Evolutionary conservation across 2,329 filamentous ascomycete genomes (phyloP).

Genomic region (Aspergillus niger): DNA sequence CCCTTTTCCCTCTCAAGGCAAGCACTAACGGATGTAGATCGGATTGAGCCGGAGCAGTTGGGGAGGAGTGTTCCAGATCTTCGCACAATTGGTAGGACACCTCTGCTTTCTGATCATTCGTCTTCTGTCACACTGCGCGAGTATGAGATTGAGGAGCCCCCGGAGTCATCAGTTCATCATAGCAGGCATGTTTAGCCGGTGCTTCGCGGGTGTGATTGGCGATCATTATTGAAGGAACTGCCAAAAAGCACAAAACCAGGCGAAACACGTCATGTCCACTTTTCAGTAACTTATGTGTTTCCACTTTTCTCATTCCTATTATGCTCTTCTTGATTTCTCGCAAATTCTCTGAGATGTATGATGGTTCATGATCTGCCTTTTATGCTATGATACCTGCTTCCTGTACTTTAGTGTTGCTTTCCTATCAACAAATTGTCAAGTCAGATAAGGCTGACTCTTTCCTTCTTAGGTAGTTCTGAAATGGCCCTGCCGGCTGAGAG

Average conservation of each 20-base stretch:
- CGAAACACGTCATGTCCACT: neutral
- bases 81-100: constrained; percentile 36
- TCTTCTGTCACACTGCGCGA: constrained; percentile 34
- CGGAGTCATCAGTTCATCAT: constrained; percentile 13
- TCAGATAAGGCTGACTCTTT: constrained; percentile 39
- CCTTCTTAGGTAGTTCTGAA: constrained; percentile 34
- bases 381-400: neutral
- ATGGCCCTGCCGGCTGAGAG: constrained; percentile 27
- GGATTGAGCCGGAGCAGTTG: constrained; percentile 13
- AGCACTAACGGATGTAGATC: constrained; percentile 13
- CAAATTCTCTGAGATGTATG: too few species aligned
- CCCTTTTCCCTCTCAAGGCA: constrained; percentile 5
- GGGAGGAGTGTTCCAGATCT: constrained; percentile 31
- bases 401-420: constrained; percentile 20
- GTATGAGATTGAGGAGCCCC: constrained; percentile 44
- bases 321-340: too few species aligned
- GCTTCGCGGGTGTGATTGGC: neutral
- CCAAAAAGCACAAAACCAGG: neutral
- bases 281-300: neutral
- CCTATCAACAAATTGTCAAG: constrained; percentile 21
- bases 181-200: constrained; percentile 17
- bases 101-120: constrained; percentile 33
- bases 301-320: too few species aligned
- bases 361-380: neutral
- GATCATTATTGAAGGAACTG: neutral